phyloP scores from a whole-genome alignment of 1,284 basidiomycete species.

The Puccinia horiana region DNA sequence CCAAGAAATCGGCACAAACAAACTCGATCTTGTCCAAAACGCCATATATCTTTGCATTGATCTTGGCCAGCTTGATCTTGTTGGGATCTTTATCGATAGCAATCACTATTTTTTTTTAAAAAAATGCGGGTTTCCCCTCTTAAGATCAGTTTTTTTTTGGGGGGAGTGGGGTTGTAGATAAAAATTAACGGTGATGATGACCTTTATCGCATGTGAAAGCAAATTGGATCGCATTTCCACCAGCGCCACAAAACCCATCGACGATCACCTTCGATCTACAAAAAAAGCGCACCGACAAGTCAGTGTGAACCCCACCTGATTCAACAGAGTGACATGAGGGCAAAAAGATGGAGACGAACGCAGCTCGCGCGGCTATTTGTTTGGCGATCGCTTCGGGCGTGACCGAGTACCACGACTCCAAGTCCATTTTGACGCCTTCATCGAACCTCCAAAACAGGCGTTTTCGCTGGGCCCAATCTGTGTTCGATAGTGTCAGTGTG shows the following conservation, averaged over 20 bases:
- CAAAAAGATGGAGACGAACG: constrained; percentile 70
- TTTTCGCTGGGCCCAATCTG: constrained; percentile 81
- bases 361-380: constrained; percentile 87
- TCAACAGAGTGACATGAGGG: no score
- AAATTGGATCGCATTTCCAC: constrained; percentile 95
- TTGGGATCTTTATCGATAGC: constrained; percentile 83
- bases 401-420: constrained; percentile 92
- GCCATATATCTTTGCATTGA: constrained; percentile 90
- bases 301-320: no score
- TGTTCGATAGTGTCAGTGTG: constrained; percentile 19
- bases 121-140: no score
- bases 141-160: background rate
- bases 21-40: constrained; percentile 93
- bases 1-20: constrained; percentile 79
- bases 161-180: background rate
- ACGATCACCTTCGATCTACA: constrained; percentile 62
- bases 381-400: constrained; percentile 88
- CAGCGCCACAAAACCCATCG: constrained; percentile 96
- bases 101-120: constrained; percentile 73
- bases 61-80: constrained; percentile 79
- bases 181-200: background rate
- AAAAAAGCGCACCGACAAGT: background rate
- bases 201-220: constrained; percentile 83
- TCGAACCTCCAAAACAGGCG: constrained; percentile 79
- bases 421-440: constrained; percentile 62